These are phyloP conservation scores for Aegle marmelos DNA, from an alignment of 345 rosid genomes.

Conservation along the genomic window DNA sequence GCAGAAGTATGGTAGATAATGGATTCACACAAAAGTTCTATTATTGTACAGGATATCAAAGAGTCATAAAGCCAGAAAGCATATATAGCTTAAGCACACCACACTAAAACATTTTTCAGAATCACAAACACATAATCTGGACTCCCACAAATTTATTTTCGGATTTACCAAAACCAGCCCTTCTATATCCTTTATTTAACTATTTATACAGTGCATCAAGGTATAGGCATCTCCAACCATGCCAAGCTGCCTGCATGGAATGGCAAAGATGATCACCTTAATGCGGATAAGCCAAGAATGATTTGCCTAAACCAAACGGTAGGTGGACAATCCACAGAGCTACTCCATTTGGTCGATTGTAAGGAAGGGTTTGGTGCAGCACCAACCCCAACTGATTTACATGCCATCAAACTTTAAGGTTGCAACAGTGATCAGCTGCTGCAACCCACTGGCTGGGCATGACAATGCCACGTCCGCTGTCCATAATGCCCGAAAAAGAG, in stretches of 20 bases:
- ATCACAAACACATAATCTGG: slow-evolving; percentile 7
- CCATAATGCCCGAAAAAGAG: slow-evolving; percentile 42
- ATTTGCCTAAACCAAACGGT: slow-evolving; percentile 80
- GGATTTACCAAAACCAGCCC: background rate
- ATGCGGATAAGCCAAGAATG: slow-evolving; percentile 80
- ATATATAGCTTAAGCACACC: background rate
- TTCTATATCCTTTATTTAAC: slow-evolving; percentile 2
- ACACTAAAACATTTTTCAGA: background rate
- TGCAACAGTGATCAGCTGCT: slow-evolving; percentile 58
- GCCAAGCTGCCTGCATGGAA: slow-evolving; percentile 7
- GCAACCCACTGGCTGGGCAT: slow-evolving; percentile 76
- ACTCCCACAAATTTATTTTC: background rate
- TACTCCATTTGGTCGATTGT: slow-evolving; percentile 35
- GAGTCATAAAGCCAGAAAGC: background rate
- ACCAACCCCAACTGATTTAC: slow-evolving; percentile 26
- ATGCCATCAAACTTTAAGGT: slow-evolving; percentile 48
- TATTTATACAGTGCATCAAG: slow-evolving; percentile 22
- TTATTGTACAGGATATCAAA: background rate
- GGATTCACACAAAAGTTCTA: slow-evolving; percentile 2
- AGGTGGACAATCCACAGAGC: slow-evolving; percentile 22
- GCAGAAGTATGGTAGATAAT: background rate
- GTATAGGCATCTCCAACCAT: slow-evolving; percentile 17
- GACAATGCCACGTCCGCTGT: slow-evolving; percentile 41
- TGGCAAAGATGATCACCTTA: slow-evolving; percentile 26
- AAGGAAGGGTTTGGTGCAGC: slow-evolving; percentile 25